Conservation (phyloP, 2,329 filamentous ascomycete species). For the Fusarium tuaranense region DNA sequence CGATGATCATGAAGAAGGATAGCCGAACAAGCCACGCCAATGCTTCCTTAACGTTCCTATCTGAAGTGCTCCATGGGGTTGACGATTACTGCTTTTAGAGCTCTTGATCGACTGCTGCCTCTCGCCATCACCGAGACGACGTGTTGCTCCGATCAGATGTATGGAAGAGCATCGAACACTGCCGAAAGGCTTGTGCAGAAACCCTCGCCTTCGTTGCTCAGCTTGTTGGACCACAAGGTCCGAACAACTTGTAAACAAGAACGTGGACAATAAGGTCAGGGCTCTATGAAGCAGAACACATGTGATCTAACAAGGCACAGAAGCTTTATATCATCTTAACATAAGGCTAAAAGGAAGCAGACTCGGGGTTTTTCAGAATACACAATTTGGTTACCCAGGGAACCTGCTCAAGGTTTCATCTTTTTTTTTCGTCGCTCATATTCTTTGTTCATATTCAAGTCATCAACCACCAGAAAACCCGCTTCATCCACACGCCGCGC, state of each 20-base stretch:
- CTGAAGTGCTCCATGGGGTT: not conserved
- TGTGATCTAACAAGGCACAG: not conserved
- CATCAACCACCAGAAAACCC: not conserved
- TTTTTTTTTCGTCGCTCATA: not conserved
- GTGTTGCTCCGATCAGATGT: not conserved
- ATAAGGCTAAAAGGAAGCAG: not conserved
- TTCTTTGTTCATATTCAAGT: too few relatives aligned
- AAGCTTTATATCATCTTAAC: not conserved
- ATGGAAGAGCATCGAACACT: not conserved
- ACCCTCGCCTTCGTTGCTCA: not conserved
- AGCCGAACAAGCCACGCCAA: not conserved
- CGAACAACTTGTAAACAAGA: not conserved
- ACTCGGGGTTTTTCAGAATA: not conserved
- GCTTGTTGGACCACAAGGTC: not conserved
- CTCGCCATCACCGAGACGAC: not conserved
- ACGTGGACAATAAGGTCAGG: not conserved
- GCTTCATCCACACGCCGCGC: not conserved
- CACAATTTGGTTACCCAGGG: not conserved
- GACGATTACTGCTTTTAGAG: not conserved
- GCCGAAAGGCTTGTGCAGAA: not conserved
- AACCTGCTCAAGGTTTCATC: not conserved
- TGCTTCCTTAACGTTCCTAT: not conserved
- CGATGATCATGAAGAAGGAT: not conserved
- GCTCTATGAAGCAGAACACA: not conserved
- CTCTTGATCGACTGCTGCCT: not conserved